Percentiles rank a stretch among this genome's conserved stretches.
These are phyloP conservation scores for Marasmius fiardii DNA, from an alignment of 1,284 basidiomycete species.

Conservation along the genomic window DNA sequence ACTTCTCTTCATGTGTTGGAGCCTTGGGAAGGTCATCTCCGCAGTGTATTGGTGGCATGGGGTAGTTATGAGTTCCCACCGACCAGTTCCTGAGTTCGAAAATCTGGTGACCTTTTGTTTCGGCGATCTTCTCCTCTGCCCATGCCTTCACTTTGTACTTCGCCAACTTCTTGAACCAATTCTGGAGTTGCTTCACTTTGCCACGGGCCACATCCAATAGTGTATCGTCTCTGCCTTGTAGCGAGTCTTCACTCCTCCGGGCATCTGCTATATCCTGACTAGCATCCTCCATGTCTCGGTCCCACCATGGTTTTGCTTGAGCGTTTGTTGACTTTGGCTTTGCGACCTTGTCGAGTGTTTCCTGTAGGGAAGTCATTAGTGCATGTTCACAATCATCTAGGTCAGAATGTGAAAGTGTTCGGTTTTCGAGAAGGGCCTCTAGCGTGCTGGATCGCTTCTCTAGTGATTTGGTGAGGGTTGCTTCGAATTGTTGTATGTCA, in stretches of 20 bases:
- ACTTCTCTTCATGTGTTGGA: conserved; percentile 19
- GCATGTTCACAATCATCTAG: neutral
- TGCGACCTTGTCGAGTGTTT: neutral
- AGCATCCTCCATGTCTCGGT: conserved; percentile 6
- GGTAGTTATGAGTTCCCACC: conserved; percentile 16
- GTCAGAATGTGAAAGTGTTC: neutral
- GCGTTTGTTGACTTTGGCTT: neutral
- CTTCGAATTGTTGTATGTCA: too few relatives aligned
- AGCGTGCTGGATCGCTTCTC: neutral
- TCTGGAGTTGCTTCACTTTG: conserved; percentile 11
- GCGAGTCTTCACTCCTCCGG: conserved; percentile 3
- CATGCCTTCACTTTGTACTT: too few relatives aligned
- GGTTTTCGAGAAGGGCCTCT: neutral
- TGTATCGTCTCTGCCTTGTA: neutral
- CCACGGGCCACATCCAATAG: conserved; percentile 1
- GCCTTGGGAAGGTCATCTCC: conserved; percentile 4
- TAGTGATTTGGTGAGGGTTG: too few relatives aligned
- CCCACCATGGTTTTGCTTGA: conserved; percentile 16
- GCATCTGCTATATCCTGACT: neutral
- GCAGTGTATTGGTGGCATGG: conserved; percentile 14
- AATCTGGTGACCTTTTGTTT: conserved; percentile 15
- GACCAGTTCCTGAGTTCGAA: conserved; percentile 17
- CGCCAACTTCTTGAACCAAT: conserved; percentile 10
- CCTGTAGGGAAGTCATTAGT: neutral
- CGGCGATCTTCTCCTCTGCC: conserved; percentile 14